A percentile compares a stretch with the other conserved stretches of the same genome.
These are phyloP conservation scores for Nannizziopsis arthrosporioides DNA, from an alignment of 2,329 filamentous ascomycete genomes.

Conservation along the genomic window DNA sequence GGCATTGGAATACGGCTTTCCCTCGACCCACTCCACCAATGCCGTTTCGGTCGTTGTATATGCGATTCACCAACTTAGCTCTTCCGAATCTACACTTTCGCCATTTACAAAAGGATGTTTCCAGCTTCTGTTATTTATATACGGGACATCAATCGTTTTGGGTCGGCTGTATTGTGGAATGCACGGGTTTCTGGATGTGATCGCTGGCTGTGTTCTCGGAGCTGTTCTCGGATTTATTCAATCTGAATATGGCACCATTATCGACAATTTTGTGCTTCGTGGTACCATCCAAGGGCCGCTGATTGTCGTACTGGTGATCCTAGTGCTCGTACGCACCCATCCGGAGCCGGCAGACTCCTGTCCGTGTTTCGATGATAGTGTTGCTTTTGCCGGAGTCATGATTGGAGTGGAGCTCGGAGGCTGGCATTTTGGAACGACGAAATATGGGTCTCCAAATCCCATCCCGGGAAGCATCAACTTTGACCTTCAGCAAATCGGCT, in stretches of 20 bases:
- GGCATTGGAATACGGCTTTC: conserved; percentile 92
- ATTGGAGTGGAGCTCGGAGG: conserved; percentile 72
- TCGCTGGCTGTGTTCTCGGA: conserved; percentile 68
- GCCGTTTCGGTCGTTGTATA: conserved; percentile 90
- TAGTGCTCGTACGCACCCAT: conserved; percentile 73
- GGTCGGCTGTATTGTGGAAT: conserved; percentile 95
- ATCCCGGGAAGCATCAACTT: conserved; percentile 53
- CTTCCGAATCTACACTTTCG: conserved; percentile 51
- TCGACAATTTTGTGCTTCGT: conserved; percentile 60
- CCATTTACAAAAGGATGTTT: conserved; percentile 50
- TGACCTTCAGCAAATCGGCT: conserved; percentile 54
- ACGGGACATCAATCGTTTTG: conserved; percentile 77
- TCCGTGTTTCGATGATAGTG: conserved; percentile 91
- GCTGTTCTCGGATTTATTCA: conserved; percentile 49
- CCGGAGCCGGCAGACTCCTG: conserved; percentile 95
- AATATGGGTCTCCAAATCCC: conserved; percentile 41
- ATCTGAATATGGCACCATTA: conserved; percentile 42
- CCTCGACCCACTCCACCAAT: conserved; percentile 93
- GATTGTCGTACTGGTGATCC: conserved; percentile 52
- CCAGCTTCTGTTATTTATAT: conserved; percentile 64
- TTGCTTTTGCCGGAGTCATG: conserved; percentile 81
- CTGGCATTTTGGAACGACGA: conserved; percentile 64
- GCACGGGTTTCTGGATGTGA: conserved; percentile 91
- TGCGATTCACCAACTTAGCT: conserved; percentile 57
- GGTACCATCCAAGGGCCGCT: conserved; percentile 54